Conservation (phyloP, 2,329 filamentous ascomycete genomes). For the Colletotrichum brevisporum region DNA sequence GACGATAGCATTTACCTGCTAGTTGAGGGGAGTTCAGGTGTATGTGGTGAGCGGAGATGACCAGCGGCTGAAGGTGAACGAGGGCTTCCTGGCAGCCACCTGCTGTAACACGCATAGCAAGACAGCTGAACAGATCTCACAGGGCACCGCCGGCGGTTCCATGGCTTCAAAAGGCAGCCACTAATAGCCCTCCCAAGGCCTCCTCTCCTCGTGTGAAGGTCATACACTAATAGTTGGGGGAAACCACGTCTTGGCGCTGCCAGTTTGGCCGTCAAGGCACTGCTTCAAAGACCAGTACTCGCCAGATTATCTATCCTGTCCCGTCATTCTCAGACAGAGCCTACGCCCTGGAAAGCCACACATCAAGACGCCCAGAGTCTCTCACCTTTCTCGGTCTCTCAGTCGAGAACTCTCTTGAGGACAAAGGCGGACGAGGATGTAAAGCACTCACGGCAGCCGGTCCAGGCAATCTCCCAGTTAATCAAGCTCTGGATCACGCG, state of each 20-base stretch:
- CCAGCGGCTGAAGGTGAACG: conserved; percentile 1
- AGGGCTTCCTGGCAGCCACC: not conserved
- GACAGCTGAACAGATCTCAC: conserved; percentile 20
- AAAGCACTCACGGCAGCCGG: not conserved
- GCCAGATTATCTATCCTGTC: no score
- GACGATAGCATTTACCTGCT: no score
- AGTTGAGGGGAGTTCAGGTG: no score
- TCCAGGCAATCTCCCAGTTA: not conserved
- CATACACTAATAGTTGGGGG: not conserved
- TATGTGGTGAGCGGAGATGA: not conserved
- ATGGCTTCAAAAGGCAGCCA: conserved; percentile 23
- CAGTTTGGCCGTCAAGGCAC: not conserved
- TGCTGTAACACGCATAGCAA: not conserved
- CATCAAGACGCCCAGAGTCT: not conserved
- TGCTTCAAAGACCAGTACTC: conserved; percentile 7
- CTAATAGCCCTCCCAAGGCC: conserved; percentile 7
- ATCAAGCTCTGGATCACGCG: not conserved
- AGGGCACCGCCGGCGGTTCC: conserved; percentile 6
- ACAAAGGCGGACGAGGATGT: no score
- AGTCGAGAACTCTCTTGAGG: no score
- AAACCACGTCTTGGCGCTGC: not conserved
- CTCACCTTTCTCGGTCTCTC: no score
- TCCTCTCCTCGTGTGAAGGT: not conserved
- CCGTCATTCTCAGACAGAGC: not conserved
- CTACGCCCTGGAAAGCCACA: not conserved